Percentiles rank a stretch among this genome's conserved stretches.
These are phyloP conservation scores for Nemania sp. DNA, from an alignment of 2,329 filamentous ascomycete species.

Conservation along the genomic window DNA sequence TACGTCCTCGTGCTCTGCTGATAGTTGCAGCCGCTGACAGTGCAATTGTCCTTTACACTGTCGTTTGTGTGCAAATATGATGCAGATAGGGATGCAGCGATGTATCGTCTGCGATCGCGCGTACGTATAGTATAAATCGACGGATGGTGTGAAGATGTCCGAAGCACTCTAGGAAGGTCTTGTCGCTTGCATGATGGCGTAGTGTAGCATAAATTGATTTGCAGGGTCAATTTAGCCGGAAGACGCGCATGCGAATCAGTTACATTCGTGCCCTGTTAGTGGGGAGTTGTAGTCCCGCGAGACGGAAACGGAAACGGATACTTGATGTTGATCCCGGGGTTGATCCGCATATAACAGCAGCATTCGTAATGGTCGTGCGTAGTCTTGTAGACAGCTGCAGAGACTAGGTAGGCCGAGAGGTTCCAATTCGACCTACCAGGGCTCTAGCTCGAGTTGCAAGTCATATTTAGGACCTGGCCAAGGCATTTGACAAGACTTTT, in stretches of 20 bases:
- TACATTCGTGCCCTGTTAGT: constrained; percentile 2
- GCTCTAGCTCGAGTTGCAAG: background rate
- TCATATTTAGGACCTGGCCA: background rate
- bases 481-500: background rate
- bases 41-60: background rate
- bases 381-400: background rate
- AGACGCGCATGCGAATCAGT: constrained; percentile 13
- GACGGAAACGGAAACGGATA: constrained; percentile 26
- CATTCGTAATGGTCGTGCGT: background rate
- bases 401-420: background rate
- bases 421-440: background rate
- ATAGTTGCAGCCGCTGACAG: background rate
- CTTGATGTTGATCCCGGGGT: background rate
- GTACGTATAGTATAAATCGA: background rate
- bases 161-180: background rate
- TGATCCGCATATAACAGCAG: background rate
- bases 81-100: background rate
- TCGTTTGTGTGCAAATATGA: background rate
- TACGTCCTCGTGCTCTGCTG: background rate
- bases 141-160: background rate
- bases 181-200: constrained; percentile 8
- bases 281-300: constrained; percentile 14
- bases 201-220: constrained; percentile 23
- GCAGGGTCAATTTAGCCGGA: constrained; percentile 32
- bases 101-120: background rate